Base-by-base conservation (phyloP, 2,329 filamentous ascomycete species). In the Chaetomium sp. region DNA sequence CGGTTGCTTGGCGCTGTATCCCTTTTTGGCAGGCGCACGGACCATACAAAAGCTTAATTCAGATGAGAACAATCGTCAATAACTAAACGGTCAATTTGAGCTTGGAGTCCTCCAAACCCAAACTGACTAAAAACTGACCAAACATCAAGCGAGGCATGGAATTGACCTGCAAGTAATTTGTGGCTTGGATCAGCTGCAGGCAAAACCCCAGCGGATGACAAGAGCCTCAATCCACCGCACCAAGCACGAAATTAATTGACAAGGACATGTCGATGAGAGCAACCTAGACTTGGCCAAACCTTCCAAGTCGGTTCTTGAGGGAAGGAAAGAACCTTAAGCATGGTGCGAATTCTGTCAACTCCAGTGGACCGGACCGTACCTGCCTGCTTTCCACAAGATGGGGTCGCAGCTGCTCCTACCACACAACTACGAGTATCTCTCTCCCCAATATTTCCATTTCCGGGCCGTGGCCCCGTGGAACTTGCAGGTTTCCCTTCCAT, bases 41-140 rank as follows among this genome's bases (percentile, higher is more conserved):
- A 57, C 65, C 58, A 60, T 55, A 49, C 59, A 54, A 62, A 65
- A 65, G 62, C 65, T 65, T 65, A 65, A 62, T 57, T 65, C 55
- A 27, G 51, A 49, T 27, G 5, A 57, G 23, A 49, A 19, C 42
- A 27, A n/a, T n/a, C n/a, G n/a, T n/a, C n/a, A n/a, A n/a, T n/a
- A n/a, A n/a, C n/a, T n/a, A n/a, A 51, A 29, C 25, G 35, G 19
- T 45, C 53, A 50, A 38, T 42, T 29, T 29, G 10, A 54, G 25
- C 25, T 12, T 9, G 25, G 25, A 29, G 19, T 21, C 8, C 25
- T n/a, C n/a, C n/a, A n/a, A n/a, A n/a, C n/a, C n/a, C n/a, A n/a
- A n/a, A n/a, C n/a, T n/a, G n/a, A n/a, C n/a, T n/a, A n/a, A n/a
- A 49, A 25, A 4, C 6, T 5, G 23, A 19, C 23, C 29, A n/a